Base-by-base conservation (phyloP, 2,329 filamentous ascomycete genomes). In the Arthrobotrys entomopaga region DNA sequence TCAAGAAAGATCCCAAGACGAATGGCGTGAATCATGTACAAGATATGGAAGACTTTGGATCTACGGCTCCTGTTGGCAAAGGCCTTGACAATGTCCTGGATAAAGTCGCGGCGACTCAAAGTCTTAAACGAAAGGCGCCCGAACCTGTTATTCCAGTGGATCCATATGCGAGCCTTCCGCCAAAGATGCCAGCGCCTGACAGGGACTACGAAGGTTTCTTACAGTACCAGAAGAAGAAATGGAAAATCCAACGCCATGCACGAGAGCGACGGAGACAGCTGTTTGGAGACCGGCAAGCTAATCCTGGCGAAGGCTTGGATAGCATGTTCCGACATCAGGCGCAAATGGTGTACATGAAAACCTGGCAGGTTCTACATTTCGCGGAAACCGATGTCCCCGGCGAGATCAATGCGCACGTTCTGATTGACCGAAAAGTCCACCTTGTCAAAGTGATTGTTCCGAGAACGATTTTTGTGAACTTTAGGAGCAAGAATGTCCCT, bases 171-270 rank as follows among this genome's bases (percentile, higher is more conserved):
- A 87, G 87, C 22, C 85, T 99, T 13, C 95, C 95, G 0, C 87
- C 90, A 74, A 86, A 87, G 48, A 96, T 97, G 90, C 94, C 95
- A 0, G 87, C 87, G 22, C 91, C 95, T 19, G 91, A 89, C 0
- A 88, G 95, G 56, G 90, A 99, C 81, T 99, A 99, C 78, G 84
- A 88, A 16, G 92, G 88, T 0, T 99, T 96, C 84, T 81, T 99
- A 61, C 86, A 90, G 79, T 98, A 98, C 79, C 95, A 99, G 81
- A 99, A 99, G 82, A 88, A 93, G 83, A 99, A 99, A 82, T 99
- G 95, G 95, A 97, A 94, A 83, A 90, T 98, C 42, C 95, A 99
- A 81, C 96, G 93, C 80, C 91, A 96, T 80, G 93, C 94, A 38
- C 88, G 95, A 20, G 86, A 90, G 73, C 89, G 94, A 49, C 87